Percentiles rank a stretch among this genome's conserved stretches.
These are phyloP conservation scores for Omphalotus olearius DNA, from an alignment of 1,284 basidiomycete genomes.

Conservation along the genomic window DNA sequence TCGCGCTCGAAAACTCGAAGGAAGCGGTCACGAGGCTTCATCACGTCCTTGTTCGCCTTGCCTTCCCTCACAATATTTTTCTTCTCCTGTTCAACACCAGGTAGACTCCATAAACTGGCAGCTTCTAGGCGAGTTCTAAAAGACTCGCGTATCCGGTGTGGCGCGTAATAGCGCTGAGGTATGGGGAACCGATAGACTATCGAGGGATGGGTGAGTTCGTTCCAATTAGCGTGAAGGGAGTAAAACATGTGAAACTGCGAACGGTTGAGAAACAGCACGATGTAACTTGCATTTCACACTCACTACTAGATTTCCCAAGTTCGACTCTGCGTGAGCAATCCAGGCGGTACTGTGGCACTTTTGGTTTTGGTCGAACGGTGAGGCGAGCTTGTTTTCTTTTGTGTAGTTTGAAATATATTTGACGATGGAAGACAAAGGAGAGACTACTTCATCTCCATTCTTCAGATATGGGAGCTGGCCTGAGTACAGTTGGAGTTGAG, in stretches of 20 bases:
- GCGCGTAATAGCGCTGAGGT: slow-evolving; percentile 72
- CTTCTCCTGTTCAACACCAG: slow-evolving; percentile 37
- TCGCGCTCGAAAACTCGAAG: slow-evolving; percentile 58
- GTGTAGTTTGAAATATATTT: slow-evolving; percentile 45
- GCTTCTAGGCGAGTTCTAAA: slow-evolving; percentile 56
- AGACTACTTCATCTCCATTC: slow-evolving; percentile 47
- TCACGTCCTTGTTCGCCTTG: slow-evolving; percentile 28
- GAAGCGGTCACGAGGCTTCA: slow-evolving; percentile 33
- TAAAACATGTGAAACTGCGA: slow-evolving; percentile 54
- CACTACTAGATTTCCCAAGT: slow-evolving; percentile 67
- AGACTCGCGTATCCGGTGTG: slow-evolving; percentile 52
- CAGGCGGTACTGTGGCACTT: slow-evolving; percentile 55
- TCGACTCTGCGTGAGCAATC: slow-evolving; percentile 58
- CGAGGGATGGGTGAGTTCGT: slow-evolving; percentile 44
- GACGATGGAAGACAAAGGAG: slow-evolving; percentile 57
- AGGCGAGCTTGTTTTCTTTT: slow-evolving; percentile 23
- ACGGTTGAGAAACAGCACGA: neutral
- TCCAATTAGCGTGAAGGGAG: slow-evolving; percentile 60
- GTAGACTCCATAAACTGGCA: slow-evolving; percentile 57
- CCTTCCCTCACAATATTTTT: slow-evolving; percentile 31
- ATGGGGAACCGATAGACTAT: slow-evolving; percentile 55
- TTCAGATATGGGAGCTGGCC: slow-evolving; percentile 69
- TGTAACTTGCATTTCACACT: slow-evolving; percentile 23
- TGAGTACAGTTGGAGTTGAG: slow-evolving; percentile 22
- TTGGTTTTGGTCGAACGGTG: slow-evolving; percentile 37